Evolutionary conservation across 306 rosid species (phyloP).

Genomic region (Cicer judaicum): DNA sequence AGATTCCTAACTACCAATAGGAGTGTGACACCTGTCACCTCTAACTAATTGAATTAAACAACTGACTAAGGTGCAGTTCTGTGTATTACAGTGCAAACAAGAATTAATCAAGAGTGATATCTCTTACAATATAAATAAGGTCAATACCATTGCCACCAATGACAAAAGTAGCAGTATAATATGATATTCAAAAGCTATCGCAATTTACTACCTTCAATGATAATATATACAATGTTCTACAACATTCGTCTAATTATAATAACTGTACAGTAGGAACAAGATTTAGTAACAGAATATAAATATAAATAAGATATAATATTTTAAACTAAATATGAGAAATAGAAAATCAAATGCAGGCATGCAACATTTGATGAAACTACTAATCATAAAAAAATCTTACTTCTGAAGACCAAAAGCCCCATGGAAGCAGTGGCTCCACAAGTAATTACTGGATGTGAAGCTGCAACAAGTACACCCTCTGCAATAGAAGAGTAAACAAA

Average conservation of each 20-base stretch:
- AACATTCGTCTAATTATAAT: conserved; percentile 1
- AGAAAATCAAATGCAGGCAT: conserved; percentile 9
- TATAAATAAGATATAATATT: neutral
- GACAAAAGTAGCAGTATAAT: conserved; percentile 28
- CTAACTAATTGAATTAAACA: no score
- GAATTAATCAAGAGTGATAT: no score
- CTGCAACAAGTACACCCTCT: conserved; percentile 73
- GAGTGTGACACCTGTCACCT: no score
- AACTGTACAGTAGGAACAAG: neutral
- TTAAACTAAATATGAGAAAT: neutral
- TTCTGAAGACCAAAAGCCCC: conserved; percentile 64
- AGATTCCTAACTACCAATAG: no score
- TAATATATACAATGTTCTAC: neutral
- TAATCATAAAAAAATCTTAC: conserved; percentile 52
- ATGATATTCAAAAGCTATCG: neutral
- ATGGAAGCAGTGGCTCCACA: conserved; percentile 68
- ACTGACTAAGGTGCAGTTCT: no score
- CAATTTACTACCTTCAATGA: conserved; percentile 16
- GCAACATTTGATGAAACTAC: neutral
- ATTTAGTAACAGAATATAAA: conserved; percentile 9
- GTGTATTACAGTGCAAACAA: no score
- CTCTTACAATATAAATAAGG: neutral
- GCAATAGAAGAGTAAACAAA: conserved; percentile 43
- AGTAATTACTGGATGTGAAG: conserved; percentile 74
- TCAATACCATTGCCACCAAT: neutral